A percentile compares a stretch with the other conserved stretches of the same genome.
phyloP scores from a whole-genome alignment of 768 basidiomycete genomes.

The Bullera alba region DNA sequence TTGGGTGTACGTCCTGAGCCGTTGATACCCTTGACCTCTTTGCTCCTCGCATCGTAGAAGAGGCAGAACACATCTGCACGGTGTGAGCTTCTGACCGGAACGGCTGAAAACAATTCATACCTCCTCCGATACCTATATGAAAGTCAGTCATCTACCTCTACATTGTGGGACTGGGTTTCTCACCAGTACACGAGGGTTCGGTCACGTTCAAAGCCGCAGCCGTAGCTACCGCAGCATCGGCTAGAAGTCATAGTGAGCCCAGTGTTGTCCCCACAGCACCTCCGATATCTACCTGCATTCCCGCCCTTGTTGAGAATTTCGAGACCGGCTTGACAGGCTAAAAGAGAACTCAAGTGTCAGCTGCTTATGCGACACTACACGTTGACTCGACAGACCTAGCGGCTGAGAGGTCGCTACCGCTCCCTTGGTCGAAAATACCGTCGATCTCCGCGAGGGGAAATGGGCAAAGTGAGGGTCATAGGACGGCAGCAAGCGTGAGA shows the following conservation, averaged over 20 bases:
- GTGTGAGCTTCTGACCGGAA: not conserved
- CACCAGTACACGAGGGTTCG: constrained; percentile 87
- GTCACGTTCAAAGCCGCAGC: constrained; percentile 81
- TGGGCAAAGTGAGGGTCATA: constrained; percentile 61
- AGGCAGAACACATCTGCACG: constrained; percentile 60
- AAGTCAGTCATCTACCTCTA: constrained; percentile 42
- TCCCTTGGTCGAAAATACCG: constrained; percentile 78
- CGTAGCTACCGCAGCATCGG: constrained; percentile 89
- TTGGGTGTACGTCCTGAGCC: constrained; percentile 84
- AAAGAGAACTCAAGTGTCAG: constrained; percentile 10
- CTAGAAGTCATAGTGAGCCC: constrained; percentile 48
- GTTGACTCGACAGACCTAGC: constrained; percentile 30
- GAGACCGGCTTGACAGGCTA: constrained; percentile 83
- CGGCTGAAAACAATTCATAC: constrained; percentile 27
- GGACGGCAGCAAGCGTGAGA: constrained; percentile 57
- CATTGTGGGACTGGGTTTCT: constrained; percentile 51
- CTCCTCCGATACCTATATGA: constrained; percentile 37
- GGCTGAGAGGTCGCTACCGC: constrained; percentile 85
- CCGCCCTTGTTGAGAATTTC: constrained; percentile 89
- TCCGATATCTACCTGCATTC: constrained; percentile 71
- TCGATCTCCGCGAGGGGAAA: constrained; percentile 77
- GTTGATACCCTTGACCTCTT: constrained; percentile 78
- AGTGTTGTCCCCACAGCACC: not conserved
- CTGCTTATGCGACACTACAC: not conserved
- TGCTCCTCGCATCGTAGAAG: constrained; percentile 77